A percentile compares a stretch with the other conserved stretches of the same genome.
phyloP scores from a whole-genome alignment of 352 stramenopile genomes.

The Phytopythium cucurbitacearum region DNA sequence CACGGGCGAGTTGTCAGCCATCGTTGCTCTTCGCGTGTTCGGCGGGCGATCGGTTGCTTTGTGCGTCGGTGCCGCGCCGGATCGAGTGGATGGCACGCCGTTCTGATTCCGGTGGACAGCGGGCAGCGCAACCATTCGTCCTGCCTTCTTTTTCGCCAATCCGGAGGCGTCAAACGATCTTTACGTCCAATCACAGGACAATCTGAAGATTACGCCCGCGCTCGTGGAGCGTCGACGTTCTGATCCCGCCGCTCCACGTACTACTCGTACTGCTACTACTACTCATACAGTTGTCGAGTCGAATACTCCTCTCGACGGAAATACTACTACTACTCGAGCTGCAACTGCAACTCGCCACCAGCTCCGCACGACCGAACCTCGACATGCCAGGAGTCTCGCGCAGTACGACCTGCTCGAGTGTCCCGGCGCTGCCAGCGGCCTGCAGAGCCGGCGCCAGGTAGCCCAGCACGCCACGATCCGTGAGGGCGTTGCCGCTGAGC shows the following conservation, averaged over 20 bases:
- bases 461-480: conserved; percentile 47
- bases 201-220: background rate
- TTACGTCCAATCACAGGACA: conserved; percentile 12
- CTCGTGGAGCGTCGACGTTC: too few relatives aligned
- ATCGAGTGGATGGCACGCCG: conserved; percentile 15
- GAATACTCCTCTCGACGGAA: too few relatives aligned
- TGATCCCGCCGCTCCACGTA: too few relatives aligned
- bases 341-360: conserved; percentile 6
- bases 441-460: conserved; percentile 42
- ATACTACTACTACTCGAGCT: too few relatives aligned
- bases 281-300: too few relatives aligned
- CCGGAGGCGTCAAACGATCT: conserved; percentile 9
- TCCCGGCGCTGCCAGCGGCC: conserved; percentile 10
- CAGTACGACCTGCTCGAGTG: conserved; percentile 50
- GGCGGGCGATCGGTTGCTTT: too few relatives aligned
- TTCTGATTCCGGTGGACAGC: conserved; percentile 18
- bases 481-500: conserved; percentile 49
- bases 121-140: background rate
- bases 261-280: too few relatives aligned
- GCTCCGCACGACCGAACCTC: conserved; percentile 14
- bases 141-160: conserved; percentile 21
- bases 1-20: conserved; percentile 69
- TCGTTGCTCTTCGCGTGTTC: conserved; percentile 15
- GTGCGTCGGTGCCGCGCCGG: too few relatives aligned
- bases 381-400: conserved; percentile 40